phyloP scores from a whole-genome alignment of 176 grass and related monocot species.

The Raddia guianensis region DNA sequence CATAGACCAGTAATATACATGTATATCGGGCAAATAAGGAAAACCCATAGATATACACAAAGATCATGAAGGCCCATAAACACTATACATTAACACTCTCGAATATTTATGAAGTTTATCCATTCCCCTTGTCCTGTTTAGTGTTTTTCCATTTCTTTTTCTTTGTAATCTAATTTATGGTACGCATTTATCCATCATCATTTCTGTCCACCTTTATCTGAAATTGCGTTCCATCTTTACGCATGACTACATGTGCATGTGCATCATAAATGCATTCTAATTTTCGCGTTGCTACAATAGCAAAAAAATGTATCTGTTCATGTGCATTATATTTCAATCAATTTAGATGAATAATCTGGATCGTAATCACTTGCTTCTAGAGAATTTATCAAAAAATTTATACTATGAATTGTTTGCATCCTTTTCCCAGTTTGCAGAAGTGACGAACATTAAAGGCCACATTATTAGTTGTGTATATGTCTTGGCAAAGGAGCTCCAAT shows the following conservation, averaged over 20 bases:
- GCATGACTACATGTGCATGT: neutral
- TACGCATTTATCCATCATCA: neutral
- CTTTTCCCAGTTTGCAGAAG: neutral
- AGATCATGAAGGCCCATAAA: too few relatives aligned
- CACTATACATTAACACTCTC: neutral
- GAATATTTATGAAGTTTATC: slow-evolving; percentile 5
- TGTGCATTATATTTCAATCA: neutral
- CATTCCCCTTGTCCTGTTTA: neutral
- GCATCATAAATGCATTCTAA: too few relatives aligned
- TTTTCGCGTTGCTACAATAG: neutral
- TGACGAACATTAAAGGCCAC: neutral
- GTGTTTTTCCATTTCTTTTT: neutral
- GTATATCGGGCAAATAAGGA: too few relatives aligned
- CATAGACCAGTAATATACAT: too few relatives aligned
- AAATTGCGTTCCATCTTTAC: slow-evolving; percentile 5
- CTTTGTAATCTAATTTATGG: neutral
- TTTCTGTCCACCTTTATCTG: neutral
- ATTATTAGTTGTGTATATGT: neutral
- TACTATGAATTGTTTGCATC: neutral
- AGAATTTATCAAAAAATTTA: slow-evolving; percentile 8
- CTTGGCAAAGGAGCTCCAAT: neutral
- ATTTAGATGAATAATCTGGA: slow-evolving; percentile 17
- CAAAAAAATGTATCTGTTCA: neutral
- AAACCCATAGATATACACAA: too few relatives aligned
- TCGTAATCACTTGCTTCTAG: neutral